phyloP scores from a whole-genome alignment of 2,329 filamentous ascomycete species.

The Colletotrichum salicis region DNA sequence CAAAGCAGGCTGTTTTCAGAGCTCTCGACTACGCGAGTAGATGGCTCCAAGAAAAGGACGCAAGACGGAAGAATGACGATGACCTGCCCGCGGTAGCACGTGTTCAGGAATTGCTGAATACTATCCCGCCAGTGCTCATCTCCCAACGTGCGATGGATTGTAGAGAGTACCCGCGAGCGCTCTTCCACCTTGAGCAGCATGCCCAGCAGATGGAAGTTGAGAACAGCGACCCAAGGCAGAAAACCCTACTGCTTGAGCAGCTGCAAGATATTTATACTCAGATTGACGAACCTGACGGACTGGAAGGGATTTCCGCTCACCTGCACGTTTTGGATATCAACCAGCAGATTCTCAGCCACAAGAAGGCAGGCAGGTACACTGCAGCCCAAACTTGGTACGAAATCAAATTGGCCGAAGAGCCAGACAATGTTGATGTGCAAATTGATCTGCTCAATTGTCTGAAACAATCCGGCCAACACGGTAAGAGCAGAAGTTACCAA shows the following conservation, averaged over 20 bases:
- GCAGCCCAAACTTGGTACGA: slow-evolving; percentile 99
- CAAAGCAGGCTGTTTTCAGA: slow-evolving; percentile 80
- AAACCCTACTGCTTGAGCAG: slow-evolving; percentile 76
- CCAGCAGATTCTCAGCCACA: slow-evolving; percentile 91
- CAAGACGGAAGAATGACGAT: slow-evolving; percentile 40
- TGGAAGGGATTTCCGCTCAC: slow-evolving; percentile 92
- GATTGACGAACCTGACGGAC: slow-evolving; percentile 96
- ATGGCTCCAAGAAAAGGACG: slow-evolving; percentile 84
- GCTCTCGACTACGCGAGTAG: slow-evolving; percentile 90
- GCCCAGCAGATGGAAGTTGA: slow-evolving; percentile 65
- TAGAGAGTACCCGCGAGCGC: slow-evolving; percentile 88
- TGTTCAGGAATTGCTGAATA: slow-evolving; percentile 62
- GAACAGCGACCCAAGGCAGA: slow-evolving; percentile 60
- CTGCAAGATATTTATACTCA: slow-evolving; percentile 95
- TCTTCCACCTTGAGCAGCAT: slow-evolving; percentile 96
- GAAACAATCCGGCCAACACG: slow-evolving; percentile 94
- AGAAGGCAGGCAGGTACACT: slow-evolving; percentile 92
- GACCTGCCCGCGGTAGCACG: slow-evolving; percentile 61
- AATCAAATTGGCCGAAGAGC: slow-evolving; percentile 82
- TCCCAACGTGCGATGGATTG: slow-evolving; percentile 91
- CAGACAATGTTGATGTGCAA: slow-evolving; percentile 81
- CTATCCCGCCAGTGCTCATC: slow-evolving; percentile 78
- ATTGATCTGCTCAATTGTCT: slow-evolving; percentile 87
- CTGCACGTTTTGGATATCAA: slow-evolving; percentile 89
- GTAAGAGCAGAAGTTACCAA: slow-evolving; percentile 57